These are phyloP conservation scores for Aspergillus sp. DNA, from an alignment of 2,329 filamentous ascomycete genomes.

Conservation along the genomic window DNA sequence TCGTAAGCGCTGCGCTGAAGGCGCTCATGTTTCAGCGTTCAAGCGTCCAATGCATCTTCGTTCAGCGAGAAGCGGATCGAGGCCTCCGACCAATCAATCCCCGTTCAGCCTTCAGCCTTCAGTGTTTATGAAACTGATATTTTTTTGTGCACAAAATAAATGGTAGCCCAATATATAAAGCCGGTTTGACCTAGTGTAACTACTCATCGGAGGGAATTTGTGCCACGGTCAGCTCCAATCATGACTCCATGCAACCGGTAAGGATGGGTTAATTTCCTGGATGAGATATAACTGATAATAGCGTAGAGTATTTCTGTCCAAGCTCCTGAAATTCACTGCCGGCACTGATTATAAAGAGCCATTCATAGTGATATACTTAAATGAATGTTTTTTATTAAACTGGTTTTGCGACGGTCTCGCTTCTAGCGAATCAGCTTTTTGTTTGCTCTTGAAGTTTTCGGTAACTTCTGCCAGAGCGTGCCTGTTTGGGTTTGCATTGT, in stretches of 20 bases:
- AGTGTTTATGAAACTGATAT: slow-evolving; percentile 2
- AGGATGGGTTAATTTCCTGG: neutral
- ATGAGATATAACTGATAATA: neutral
- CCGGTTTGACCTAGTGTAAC: neutral
- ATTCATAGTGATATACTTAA: slow-evolving; percentile 1
- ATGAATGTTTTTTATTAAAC: no score
- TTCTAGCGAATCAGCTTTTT: no score
- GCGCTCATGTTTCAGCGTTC: no score
- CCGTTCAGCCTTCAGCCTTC: neutral
- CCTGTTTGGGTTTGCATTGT: no score
- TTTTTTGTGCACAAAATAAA: neutral
- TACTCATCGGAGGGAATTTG: neutral
- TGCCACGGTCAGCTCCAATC: neutral
- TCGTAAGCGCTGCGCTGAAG: no score
- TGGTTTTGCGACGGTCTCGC: no score
- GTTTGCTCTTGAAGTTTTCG: no score
- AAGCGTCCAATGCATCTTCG: no score
- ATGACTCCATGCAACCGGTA: slow-evolving; percentile 2
- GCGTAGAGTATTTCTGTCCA: neutral
- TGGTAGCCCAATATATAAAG: neutral
- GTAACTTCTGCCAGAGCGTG: no score
- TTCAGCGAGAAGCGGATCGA: no score
- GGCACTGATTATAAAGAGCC: neutral
- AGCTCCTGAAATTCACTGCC: slow-evolving; percentile 1
- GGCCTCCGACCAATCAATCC: neutral